Conservation (phyloP, 2,329 filamentous ascomycete genomes). For the Aspergillus melleus region DNA sequence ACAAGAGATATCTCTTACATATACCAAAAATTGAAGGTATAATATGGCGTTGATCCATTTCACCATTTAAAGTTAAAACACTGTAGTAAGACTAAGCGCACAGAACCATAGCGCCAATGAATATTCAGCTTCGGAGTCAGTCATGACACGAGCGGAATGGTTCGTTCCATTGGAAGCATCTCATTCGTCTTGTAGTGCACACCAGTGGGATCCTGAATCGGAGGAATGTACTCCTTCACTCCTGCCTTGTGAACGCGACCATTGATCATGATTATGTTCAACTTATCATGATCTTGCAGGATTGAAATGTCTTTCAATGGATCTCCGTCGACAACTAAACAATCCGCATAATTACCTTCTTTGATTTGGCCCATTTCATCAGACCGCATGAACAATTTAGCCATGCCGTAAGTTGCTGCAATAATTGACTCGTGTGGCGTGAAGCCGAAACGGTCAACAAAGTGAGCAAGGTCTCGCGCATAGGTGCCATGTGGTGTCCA, state of each 20-base stretch:
- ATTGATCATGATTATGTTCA: constrained; percentile 52
- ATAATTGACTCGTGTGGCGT: constrained; percentile 48
- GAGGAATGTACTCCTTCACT: too few relatives aligned
- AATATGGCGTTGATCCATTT: too few relatives aligned
- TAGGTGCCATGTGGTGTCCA: constrained; percentile 53
- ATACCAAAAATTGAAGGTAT: too few relatives aligned
- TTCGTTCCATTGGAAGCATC: too few relatives aligned
- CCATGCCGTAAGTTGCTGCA: constrained; percentile 43
- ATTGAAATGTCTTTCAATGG: constrained; percentile 45
- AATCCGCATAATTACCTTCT: constrained; percentile 46
- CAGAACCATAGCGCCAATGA: too few relatives aligned
- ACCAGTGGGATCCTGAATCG: too few relatives aligned
- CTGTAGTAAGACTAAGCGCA: too few relatives aligned
- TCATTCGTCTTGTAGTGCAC: too few relatives aligned
- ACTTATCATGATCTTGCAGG: constrained; percentile 44
- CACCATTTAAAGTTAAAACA: too few relatives aligned
- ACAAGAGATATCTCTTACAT: too few relatives aligned
- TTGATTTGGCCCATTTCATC: constrained; percentile 42
- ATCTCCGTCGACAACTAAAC: constrained; percentile 50
- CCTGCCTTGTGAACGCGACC: constrained; percentile 47
- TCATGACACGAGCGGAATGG: too few relatives aligned
- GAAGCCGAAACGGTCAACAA: constrained; percentile 47
- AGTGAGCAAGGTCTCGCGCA: constrained; percentile 49
- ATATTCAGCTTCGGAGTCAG: too few relatives aligned
- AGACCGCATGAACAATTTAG: constrained; percentile 43